phyloP scores from a whole-genome alignment of 192 early-diverging fungal genomes.

The Coemansia sp. region DNA sequence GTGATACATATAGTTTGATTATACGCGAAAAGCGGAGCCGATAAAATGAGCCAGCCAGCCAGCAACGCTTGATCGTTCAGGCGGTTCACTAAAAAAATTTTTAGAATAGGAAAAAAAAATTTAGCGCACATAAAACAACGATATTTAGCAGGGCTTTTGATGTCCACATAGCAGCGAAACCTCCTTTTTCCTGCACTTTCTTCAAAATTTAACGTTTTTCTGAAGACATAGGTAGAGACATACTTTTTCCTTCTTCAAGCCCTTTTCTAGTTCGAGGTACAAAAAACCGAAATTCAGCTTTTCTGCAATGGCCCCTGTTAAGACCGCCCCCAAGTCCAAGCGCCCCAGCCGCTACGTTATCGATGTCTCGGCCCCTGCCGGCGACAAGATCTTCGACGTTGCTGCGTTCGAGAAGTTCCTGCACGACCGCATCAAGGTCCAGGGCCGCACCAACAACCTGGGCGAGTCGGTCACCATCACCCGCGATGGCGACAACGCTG shows the following conservation, averaged over 20 bases:
- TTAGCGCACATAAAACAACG: neutral
- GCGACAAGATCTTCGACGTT: constrained; percentile 95
- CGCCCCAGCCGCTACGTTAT: constrained; percentile 85
- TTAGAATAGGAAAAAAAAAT: neutral
- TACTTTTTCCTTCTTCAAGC: constrained; percentile 33
- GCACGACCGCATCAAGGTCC: constrained; percentile 98
- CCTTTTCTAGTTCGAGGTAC: constrained; percentile 11
- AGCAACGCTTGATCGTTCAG: neutral
- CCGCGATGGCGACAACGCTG: constrained; percentile 70
- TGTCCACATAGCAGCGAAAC: neutral
- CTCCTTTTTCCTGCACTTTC: constrained; percentile 51
- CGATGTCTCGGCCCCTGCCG: constrained; percentile 89
- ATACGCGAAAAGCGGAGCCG: neutral
- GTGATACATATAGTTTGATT: neutral
- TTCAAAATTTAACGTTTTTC: constrained; percentile 19
- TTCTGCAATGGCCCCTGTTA: constrained; percentile 43
- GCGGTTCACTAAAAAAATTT: neutral
- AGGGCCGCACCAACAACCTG: constrained; percentile 94
- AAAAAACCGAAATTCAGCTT: constrained; percentile 2
- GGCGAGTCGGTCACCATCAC: constrained; percentile 81
- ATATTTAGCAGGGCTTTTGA: constrained; percentile 3
- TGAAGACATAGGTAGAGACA: constrained; percentile 55
- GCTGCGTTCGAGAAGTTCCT: constrained; percentile 98
- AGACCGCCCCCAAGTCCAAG: constrained; percentile 57
- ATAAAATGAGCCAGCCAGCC: neutral